Percentiles rank a stretch among this genome's conserved stretches.
phyloP scores from a whole-genome alignment of 768 basidiomycete species.

The Amanita rubescens region DNA sequence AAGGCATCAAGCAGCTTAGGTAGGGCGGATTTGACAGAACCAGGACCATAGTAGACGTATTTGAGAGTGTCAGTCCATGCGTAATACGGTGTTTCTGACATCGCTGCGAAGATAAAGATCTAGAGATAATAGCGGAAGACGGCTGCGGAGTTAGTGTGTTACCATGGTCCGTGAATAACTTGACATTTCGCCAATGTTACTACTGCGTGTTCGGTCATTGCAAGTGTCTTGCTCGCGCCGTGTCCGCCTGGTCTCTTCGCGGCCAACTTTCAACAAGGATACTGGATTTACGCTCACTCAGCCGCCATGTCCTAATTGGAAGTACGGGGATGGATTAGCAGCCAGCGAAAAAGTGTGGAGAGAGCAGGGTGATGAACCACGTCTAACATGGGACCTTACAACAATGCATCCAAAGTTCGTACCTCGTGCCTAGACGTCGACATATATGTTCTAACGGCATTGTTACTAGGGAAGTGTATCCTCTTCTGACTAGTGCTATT shows the following conservation, averaged over 20 bases:
- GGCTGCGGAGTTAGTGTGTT: too few relatives aligned
- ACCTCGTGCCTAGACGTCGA: neutral
- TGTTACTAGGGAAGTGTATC: slow-evolving; percentile 40
- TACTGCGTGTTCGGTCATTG: neutral
- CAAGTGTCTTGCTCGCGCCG: neutral
- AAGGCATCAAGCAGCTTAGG: slow-evolving; percentile 51
- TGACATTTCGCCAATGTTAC: neutral
- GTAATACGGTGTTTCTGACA: slow-evolving; percentile 31
- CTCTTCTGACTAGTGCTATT: slow-evolving; percentile 48
- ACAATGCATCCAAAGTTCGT: slow-evolving; percentile 22
- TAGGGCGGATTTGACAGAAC: slow-evolving; percentile 52
- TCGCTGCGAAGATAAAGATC: neutral
- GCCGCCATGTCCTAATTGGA: slow-evolving; percentile 36
- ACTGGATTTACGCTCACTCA: slow-evolving; percentile 26
- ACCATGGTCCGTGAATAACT: too few relatives aligned
- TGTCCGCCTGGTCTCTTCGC: slow-evolving; percentile 4
- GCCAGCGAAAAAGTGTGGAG: slow-evolving; percentile 18
- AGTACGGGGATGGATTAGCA: slow-evolving; percentile 31
- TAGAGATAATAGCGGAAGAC: neutral
- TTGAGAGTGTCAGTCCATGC: slow-evolving; percentile 62
- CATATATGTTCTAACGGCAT: neutral
- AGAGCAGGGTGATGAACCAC: slow-evolving; percentile 25
- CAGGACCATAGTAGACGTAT: slow-evolving; percentile 67
- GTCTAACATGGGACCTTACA: slow-evolving; percentile 35
- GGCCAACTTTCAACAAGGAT: slow-evolving; percentile 18